Conservation (phyloP, 2,329 filamentous ascomycete species). For the Magnaporthiopsis rhizophila region DNA sequence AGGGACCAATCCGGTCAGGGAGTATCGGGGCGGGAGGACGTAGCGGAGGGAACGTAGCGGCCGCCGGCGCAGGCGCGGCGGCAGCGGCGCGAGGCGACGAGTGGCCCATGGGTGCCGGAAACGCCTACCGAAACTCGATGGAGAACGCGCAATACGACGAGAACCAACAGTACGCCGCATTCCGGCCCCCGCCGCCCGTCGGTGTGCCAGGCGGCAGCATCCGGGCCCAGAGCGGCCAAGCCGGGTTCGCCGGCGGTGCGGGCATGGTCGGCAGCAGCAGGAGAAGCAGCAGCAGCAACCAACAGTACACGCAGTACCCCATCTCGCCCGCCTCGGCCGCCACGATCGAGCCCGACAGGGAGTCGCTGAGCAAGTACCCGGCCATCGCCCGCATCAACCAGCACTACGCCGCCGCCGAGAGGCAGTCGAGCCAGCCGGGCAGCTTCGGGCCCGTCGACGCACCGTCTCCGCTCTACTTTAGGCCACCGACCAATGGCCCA, state of each 20-base stretch:
- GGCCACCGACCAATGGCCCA: neutral
- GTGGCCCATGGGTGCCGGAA: constrained; percentile 2
- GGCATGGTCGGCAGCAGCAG: no score
- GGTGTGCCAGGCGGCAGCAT: no score
- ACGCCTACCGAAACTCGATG: constrained; percentile 2
- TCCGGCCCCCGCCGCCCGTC: neutral
- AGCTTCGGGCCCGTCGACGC: neutral
- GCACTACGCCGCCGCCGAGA: neutral
- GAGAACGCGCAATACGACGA: neutral
- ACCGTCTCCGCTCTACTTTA: neutral
- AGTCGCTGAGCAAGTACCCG: neutral
- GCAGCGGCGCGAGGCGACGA: neutral
- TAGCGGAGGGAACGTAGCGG: neutral
- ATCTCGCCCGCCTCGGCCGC: no score
- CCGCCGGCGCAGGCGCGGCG: neutral
- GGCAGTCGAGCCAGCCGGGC: neutral
- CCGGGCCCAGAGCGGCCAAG: no score
- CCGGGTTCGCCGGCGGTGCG: no score
- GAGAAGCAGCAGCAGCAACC: no score
- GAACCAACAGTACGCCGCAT: constrained; percentile 2
- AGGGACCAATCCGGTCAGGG: constrained; percentile 1
- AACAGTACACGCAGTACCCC: no score
- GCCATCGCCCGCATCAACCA: neutral
- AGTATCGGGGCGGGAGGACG: neutral
- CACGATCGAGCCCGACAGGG: neutral